phyloP scores from a whole-genome alignment of 108 stramenopile species.

The Cyclotella atomus region DNA sequence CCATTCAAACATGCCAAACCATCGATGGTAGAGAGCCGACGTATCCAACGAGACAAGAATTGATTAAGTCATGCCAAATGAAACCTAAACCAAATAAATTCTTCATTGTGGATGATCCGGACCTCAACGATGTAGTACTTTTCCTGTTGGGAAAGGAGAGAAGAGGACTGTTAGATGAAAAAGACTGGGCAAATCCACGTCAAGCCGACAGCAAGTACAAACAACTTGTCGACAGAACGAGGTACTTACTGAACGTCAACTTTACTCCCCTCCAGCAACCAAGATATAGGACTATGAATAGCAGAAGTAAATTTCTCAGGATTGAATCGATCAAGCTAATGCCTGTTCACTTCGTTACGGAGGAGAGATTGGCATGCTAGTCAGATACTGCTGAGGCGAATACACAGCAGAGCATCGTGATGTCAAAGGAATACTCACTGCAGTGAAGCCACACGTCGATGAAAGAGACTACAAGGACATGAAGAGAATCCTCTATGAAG shows the following conservation, averaged over 20 bases:
- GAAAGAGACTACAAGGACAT: neutral
- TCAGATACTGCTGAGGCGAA: neutral
- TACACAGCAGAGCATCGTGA: constrained; percentile 2
- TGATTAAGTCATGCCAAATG: neutral
- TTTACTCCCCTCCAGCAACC: neutral
- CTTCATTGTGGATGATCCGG: neutral
- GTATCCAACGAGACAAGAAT: neutral
- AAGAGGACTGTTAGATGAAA: too few species aligned
- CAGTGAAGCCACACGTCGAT: neutral
- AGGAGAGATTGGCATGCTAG: neutral
- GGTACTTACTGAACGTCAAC: neutral
- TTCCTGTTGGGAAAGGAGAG: too few species aligned
- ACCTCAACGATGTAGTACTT: neutral
- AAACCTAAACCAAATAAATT: neutral
- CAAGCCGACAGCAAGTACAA: neutral
- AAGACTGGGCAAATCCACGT: neutral
- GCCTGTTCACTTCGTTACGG: constrained; percentile 12
- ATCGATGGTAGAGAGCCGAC: too few species aligned
- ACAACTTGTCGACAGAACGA: neutral
- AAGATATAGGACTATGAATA: neutral
- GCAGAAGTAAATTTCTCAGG: neutral
- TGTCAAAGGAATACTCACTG: neutral
- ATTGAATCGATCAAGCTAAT: neutral
- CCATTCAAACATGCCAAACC: too few species aligned
- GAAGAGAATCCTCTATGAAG: neutral